Base-by-base conservation (phyloP, 176 grass and related monocot genomes). In the Oryza glumipatula region DNA sequence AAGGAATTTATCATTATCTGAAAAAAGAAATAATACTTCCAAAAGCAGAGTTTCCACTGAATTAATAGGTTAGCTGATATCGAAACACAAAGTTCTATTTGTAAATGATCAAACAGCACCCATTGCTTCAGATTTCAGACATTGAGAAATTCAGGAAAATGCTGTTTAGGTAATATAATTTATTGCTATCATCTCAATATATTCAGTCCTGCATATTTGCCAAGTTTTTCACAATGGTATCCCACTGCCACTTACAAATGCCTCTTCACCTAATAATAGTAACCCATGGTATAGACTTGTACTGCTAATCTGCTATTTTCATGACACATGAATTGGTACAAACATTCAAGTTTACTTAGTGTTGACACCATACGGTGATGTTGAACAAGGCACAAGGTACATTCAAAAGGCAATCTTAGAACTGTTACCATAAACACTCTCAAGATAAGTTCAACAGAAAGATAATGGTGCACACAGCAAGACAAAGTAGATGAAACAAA, bases 111-210 rank as follows among this genome's bases (percentile, higher is more conserved):
- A 65, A 65, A 24, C 73, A 83, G 17, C 6, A 65, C 12, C 46
- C 39, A 47, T 4, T 11, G 52, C 10, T 61, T 22, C 70, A 26
- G 30, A 38, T 11, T 61, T 22, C 56, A 26, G 44, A 35, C 54
- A 45, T 44, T 44, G 43, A 2, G 43, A 44, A 44, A 44, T 44
- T 72, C 22, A 21, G 48, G 30, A 22, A 6, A 11, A 41, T 19
- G 35, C 68, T 28, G 72, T 36, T 72, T 35, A 47, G 24, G 70
- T 11, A 45, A 16, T 16, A 82, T 49, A 82, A 65, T 63, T 74
- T 24, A 82, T 1, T 45, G 65, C 45, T 83, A 83, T 36, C 13
- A 47, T 47, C 49, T 44, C 9, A 73, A 83, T 26, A 44, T 74
- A 48, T 26, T 52, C 13, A 30, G 41, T 10, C 38, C 2, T 70